Base-by-base conservation (phyloP, 345 rosid species). In the Hibiscus trionum region DNA sequence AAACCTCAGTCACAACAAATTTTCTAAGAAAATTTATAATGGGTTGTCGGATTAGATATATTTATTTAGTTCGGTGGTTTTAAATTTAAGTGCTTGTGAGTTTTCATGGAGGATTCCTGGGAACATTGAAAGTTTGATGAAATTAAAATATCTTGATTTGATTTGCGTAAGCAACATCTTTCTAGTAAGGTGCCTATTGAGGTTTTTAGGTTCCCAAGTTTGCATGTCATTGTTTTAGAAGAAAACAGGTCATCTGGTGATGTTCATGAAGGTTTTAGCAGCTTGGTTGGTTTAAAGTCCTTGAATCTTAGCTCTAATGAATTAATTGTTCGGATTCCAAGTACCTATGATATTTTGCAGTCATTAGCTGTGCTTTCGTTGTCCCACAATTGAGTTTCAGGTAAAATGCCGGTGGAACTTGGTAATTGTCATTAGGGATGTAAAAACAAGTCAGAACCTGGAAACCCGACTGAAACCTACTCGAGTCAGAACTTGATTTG, bases 231-330 rank as follows among this genome's bases (percentile, higher is more conserved):
- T 73, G 76, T 80, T 69, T 69, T 92, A 29, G 80, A 87, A 58
- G 80, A 77, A 77, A 92, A 92, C 78, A 76, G 1, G 14, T 57
- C 88, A 0, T 59, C 78, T 35, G 93, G 88, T 42, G 47, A 42
- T 42, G 47, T 42, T 42, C 96, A 92, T 69, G 91, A 90, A 81
- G 97, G 97, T 61, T 89, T 92, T 78, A 92, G 93, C 77, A 92
- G 92, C 72, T 85, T 92, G 80, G 85, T 87, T 70, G 77, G 86
- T 81, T 76, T 90, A 5, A 77, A 72, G 5, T 84, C 73, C 80
- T 82, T 92, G 63, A 87, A 92, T 72, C 85, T 88, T 37, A 86
- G 81, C 11, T 73, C 76, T 3, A 92, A 92, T 68, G 66, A 62
- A 3, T 87, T 92, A 3, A 75, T 9, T 42, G 47, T 2, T 42